Evolutionary conservation across 139 green algal species (phyloP), one percentile per base, ranked within the genome.

Genomic region (Chlorella sp.): DNA sequence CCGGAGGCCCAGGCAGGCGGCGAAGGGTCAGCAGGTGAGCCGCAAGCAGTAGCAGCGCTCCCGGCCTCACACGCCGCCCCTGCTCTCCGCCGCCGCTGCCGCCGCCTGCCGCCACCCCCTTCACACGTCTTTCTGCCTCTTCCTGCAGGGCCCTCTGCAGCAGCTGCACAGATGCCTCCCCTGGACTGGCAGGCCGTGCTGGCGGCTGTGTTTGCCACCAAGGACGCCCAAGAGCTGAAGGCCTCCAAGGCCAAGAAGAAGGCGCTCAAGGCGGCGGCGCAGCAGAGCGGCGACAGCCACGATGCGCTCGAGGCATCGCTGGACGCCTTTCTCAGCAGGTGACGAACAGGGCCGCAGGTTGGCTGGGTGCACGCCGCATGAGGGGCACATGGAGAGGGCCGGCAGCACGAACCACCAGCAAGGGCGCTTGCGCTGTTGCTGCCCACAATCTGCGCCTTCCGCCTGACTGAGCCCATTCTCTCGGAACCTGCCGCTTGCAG

Each of bases 211-310:
- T 64, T 86, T 36, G 60, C 15, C 65, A 38, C 57, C 23, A 47
- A 80, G 25, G 56, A 38, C 6, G 41, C 55, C 7, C 16, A 62
- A 7, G 34, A n/a, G 17, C 64, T 89, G 13, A 74, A 76, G 13
- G 44, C 26, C 6, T 26, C 21, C 38, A 82, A 89, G 47, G 85
- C 69, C 15, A 21, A 85, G 12, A 87, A 87, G 47, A 71, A 68
- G 15, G 60, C 81, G 1, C 38, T 87, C 32, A 86, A 85, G 21
- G 26, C 39, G 20, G 82, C 82, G 4, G 60, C 30, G 1, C 57
- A 81, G 17, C 16, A 18, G 18, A 86, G 70, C 69, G 36, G 51
- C 0, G 36, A 71, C 44, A 18, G 32, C 21, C 4, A 34, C 20
- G 70, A 71, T 23, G 25, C 20, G 15, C 57, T 86, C 0, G 39